These are phyloP conservation scores for Novymonas esmeraldas DNA, from an alignment of 208 protist species.

Conservation along the genomic window DNA sequence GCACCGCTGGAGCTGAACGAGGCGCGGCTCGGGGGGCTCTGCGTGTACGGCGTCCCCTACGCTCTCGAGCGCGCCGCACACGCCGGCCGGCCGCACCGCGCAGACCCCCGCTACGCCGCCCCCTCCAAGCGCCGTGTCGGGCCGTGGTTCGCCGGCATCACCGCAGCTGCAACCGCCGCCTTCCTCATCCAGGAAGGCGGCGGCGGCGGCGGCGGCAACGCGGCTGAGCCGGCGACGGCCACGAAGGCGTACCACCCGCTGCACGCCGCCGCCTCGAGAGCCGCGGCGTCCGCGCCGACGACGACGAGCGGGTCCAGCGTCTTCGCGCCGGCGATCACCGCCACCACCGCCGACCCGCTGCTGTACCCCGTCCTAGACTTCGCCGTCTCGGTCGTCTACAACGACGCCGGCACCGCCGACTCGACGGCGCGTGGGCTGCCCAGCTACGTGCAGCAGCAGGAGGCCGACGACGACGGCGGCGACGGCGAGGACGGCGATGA, in stretches of 20 bases:
- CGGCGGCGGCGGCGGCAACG: neutral
- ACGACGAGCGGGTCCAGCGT: slow-evolving; percentile 54
- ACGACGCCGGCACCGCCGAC: neutral
- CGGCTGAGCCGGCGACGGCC: neutral
- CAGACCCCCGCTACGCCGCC: slow-evolving; percentile 25
- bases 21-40: slow-evolving; percentile 47
- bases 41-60: slow-evolving; percentile 65
- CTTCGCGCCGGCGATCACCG: slow-evolving; percentile 43
- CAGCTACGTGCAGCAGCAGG: slow-evolving; percentile 26
- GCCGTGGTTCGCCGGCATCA: slow-evolving; percentile 71
- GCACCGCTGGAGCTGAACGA: slow-evolving; percentile 64
- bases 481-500: slow-evolving; percentile 17
- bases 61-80: slow-evolving; percentile 37
- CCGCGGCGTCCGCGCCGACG: slow-evolving; percentile 11
- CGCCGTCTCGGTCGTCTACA: slow-evolving; percentile 19
- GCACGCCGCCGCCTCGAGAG: slow-evolving; percentile 19
- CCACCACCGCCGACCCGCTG: slow-evolving; percentile 41
- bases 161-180: slow-evolving; percentile 31
- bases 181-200: slow-evolving; percentile 24
- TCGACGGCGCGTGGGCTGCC: slow-evolving; percentile 2
- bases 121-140: slow-evolving; percentile 42
- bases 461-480: slow-evolving; percentile 8
- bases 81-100: slow-evolving; percentile 9
- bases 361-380: slow-evolving; percentile 55
- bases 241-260: slow-evolving; percentile 9